phyloP scores from a whole-genome alignment of 2,329 filamentous ascomycete species.

The Fusarium agapanthi region DNA sequence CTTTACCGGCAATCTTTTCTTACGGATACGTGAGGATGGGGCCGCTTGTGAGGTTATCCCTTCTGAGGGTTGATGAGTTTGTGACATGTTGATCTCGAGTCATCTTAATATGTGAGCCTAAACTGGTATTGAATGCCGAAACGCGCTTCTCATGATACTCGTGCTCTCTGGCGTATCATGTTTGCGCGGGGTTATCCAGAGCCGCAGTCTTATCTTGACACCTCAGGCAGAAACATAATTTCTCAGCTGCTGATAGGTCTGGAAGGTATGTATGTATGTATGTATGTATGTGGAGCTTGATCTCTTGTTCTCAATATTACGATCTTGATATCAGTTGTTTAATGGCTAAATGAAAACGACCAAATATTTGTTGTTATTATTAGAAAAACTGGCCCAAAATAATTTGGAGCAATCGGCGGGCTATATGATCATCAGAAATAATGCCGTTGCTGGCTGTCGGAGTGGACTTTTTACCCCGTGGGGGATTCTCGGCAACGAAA shows the following conservation, averaged over 20 bases:
- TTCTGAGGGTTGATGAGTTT: too few relatives aligned
- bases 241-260: not conserved
- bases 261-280: fast-evolving
- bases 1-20: constrained; percentile 14
- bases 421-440: not conserved
- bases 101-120: not conserved
- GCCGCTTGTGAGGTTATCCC: not conserved
- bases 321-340: not conserved
- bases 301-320: not conserved
- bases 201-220: not conserved
- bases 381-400: fast-evolving
- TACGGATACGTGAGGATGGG: not conserved
- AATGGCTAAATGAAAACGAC: not conserved
- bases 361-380: fast-evolving
- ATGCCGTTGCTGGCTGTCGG: not conserved
- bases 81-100: not conserved
- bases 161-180: not conserved
- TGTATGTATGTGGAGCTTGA: not conserved
- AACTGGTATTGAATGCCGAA: not conserved
- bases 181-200: not conserved
- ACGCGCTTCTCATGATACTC: not conserved
- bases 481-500: not conserved
- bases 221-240: not conserved
- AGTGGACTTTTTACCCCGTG: not conserved
- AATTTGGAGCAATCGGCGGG: not conserved